These are phyloP conservation scores for Scolecobasidium constrictum DNA, from an alignment of 2,329 filamentous ascomycete genomes.

Conservation along the genomic window DNA sequence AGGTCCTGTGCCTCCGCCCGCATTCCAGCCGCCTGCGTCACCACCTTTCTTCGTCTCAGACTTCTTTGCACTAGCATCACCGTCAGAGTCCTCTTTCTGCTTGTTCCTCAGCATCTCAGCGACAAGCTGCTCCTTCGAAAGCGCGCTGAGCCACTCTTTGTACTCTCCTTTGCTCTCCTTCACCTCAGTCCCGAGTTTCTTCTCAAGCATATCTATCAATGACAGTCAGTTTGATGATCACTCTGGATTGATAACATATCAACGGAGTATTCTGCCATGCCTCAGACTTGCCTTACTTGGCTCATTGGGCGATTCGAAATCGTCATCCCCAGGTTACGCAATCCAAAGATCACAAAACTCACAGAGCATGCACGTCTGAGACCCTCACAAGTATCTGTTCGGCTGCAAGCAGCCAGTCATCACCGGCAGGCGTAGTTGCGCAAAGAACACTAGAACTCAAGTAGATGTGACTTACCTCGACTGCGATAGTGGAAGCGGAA, in stretches of 20 bases:
- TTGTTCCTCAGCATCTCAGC: slow-evolving; percentile 15
- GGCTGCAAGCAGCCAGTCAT: slow-evolving; percentile 1
- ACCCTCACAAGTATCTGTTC: slow-evolving; percentile 9
- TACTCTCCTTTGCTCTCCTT: slow-evolving; percentile 14
- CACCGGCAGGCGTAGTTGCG: not conserved
- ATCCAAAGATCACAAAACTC: not conserved
- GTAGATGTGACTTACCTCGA: slow-evolving; percentile 11
- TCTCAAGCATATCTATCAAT: slow-evolving; percentile 18
- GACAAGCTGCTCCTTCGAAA: slow-evolving; percentile 22
- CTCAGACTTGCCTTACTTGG: slow-evolving; percentile 10
- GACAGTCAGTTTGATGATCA: no score
- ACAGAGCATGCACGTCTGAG: not conserved
- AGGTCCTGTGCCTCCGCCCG: no score
- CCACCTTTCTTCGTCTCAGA: not conserved
- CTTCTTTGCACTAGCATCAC: slow-evolving; percentile 1
- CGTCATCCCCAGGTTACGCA: no score
- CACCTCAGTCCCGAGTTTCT: slow-evolving; percentile 21
- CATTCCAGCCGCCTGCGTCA: no score
- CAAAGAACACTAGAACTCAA: not conserved
- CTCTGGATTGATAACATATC: no score
- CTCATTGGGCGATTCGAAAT: slow-evolving; percentile 3
- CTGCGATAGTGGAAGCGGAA: slow-evolving; percentile 39
- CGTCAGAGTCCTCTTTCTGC: slow-evolving; percentile 1
- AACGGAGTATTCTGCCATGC: no score
- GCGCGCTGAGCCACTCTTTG: slow-evolving; percentile 14